These are phyloP conservation scores for Berkeleyomyces basicola DNA, from an alignment of 2,329 filamentous ascomycete species.

Conservation along the genomic window DNA sequence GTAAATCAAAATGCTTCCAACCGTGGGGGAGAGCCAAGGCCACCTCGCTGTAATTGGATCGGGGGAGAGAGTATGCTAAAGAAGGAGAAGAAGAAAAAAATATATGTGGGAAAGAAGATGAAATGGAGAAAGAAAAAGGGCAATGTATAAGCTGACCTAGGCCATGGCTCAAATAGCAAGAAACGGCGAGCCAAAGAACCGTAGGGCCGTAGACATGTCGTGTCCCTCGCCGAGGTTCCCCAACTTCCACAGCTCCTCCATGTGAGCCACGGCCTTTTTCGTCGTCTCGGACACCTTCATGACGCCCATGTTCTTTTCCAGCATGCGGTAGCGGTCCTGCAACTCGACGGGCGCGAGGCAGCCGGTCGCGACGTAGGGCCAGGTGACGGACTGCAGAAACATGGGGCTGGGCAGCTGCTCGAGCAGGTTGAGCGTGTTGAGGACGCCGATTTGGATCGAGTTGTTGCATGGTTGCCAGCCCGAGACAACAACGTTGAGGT, in stretches of 20 bases:
- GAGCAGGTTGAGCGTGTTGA: conserved; percentile 18
- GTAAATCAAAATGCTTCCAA: not conserved
- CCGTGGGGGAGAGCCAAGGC: not conserved
- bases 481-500: conserved; percentile 31
- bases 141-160: not conserved
- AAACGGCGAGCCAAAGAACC: conserved; percentile 9
- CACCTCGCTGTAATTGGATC: not conserved
- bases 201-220: conserved; percentile 7
- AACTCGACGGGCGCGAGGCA: conserved; percentile 25
- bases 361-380: conserved; percentile 27
- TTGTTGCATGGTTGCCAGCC: conserved; percentile 33
- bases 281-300: conserved; percentile 30
- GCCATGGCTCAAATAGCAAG: conserved; percentile 2
- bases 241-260: conserved; percentile 30
- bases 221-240: conserved; percentile 1
- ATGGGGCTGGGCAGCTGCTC: conserved; percentile 22
- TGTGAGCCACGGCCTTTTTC: conserved; percentile 26
- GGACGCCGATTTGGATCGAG: conserved; percentile 24
- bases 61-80: no score
- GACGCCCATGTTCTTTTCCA: conserved; percentile 26
- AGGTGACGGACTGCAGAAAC: conserved; percentile 23
- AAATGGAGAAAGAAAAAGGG: not conserved
- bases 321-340: conserved; percentile 26
- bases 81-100: not conserved
- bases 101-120: not conserved